Evolutionary conservation across 1,284 basidiomycete species (phyloP), one percentile per base, ranked within the genome.

Genomic region (Marasmius fiardii): DNA sequence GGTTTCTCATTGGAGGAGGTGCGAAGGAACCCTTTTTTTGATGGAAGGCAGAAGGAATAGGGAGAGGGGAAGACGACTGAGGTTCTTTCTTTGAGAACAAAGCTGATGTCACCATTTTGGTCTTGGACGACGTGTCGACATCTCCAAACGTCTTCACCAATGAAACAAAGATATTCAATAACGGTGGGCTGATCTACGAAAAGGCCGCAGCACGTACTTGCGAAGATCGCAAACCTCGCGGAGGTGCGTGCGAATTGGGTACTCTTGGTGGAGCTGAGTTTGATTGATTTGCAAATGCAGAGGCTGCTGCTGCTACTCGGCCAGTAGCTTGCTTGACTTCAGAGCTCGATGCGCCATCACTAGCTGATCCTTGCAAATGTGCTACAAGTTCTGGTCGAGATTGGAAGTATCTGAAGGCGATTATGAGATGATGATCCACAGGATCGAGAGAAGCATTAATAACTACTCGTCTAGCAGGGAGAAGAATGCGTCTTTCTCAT

Each of bases 401-500:
- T 45, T 82, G 71, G 69, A 92, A 91, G 72, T 92, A 92, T 64
- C 89, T 91, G 63, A 50, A 33, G 10, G 28, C 18, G 26, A 31
- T 31, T 28, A 8, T 31, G 26, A 31, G 44, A 49, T 31, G n/a
- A 49, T 16, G 16, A n/a, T 41, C 53, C 23, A 5, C 11, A 7
- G 18, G 18, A 31, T 43, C 3, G 20, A 34, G 16, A 47, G 23
- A 43, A 21, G 33, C 56, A 35, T 33, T 24, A 55, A 41, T 23
- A 69, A 76, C 68, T 68, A 90, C 89, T 91, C 89, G 66, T 91
- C 88, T 35, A 91, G 73, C 18, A 91, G 79, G 24, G 80, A 77
- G 66, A 91, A 91, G 70, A 91, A 91, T 11, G 88, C 88, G 59
- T 88, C 80, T 68, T 90, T 91, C 67, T 91, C 89, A 60, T 82